Conservation (phyloP, 2,329 filamentous ascomycete species). For the Fusarium odoratissimum region DNA sequence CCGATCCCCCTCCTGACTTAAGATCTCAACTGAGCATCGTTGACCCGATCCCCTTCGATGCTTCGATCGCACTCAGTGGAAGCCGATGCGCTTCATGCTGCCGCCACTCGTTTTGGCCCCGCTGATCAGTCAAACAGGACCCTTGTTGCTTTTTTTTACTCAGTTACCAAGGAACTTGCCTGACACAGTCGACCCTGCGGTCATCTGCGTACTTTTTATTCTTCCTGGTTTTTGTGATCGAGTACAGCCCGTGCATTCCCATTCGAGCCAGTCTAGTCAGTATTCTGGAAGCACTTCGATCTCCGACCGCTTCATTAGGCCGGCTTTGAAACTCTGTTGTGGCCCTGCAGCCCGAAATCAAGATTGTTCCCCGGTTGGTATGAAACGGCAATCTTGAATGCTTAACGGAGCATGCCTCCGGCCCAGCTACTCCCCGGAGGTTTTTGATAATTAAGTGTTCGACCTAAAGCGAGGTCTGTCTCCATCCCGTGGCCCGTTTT, state of each 20-base stretch:
- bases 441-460: neutral
- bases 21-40: conserved; percentile 41
- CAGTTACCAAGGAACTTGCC: conserved; percentile 35
- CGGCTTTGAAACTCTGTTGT: conserved; percentile 19
- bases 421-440: neutral
- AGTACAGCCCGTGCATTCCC: neutral
- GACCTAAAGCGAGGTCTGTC: neutral
- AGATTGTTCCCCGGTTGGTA: neutral
- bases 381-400: conserved; percentile 8
- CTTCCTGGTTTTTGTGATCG: conserved; percentile 1
- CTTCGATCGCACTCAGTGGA: conserved; percentile 29
- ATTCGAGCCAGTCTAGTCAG: neutral
- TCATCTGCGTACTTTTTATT: conserved; percentile 17
- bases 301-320: conserved; percentile 1
- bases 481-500: neutral
- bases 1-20: conserved; percentile 42
- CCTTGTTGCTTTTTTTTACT: conserved; percentile 12
- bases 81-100: conserved; percentile 24
- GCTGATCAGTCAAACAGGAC: conserved; percentile 27
- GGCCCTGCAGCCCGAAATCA: conserved; percentile 8
- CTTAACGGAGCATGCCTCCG: neutral
- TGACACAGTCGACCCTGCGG: conserved; percentile 20
- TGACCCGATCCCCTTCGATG: conserved; percentile 33
- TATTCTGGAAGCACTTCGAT: conserved; percentile 23
- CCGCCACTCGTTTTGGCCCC: conserved; percentile 20